Evolutionary conservation across 2,329 filamentous ascomycete species (phyloP).

Genomic region (Neophaeococcomyces aloes): DNA sequence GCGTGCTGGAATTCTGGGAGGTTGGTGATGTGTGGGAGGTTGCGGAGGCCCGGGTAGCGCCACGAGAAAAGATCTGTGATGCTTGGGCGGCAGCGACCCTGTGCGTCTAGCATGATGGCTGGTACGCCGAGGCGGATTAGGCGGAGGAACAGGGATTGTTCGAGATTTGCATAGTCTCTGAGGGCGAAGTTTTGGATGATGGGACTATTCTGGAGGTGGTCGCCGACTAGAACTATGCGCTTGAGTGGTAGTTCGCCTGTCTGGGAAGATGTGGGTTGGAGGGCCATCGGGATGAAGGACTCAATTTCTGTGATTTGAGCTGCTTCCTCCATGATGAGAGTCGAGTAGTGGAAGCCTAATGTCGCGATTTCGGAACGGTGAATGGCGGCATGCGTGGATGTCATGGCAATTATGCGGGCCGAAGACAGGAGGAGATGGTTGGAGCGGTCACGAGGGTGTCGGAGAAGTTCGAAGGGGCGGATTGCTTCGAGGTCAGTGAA

Average conservation of each 20-base stretch:
- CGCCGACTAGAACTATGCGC: constrained; percentile 82
- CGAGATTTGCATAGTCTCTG: constrained; percentile 87
- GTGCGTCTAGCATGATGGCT: constrained; percentile 77
- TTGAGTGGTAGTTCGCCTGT: constrained; percentile 66
- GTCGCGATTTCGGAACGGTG: constrained; percentile 77
- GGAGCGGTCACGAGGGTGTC: constrained; percentile 79
- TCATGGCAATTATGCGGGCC: constrained; percentile 98
- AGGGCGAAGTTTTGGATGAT: constrained; percentile 92
- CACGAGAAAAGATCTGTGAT: constrained; percentile 87
- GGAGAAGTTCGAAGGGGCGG: constrained; percentile 85
- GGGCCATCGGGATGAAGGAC: constrained; percentile 86
- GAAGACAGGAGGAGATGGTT: constrained; percentile 94
- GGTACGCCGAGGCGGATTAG: constrained; percentile 89
- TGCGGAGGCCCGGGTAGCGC: constrained; percentile 61
- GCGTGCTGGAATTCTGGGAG: constrained; percentile 63
- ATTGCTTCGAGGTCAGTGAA: constrained; percentile 90
- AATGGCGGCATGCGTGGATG: constrained; percentile 94
- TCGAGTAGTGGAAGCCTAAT: constrained; percentile 95
- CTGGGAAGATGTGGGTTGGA: constrained; percentile 60
- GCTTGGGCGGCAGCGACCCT: constrained; percentile 78
- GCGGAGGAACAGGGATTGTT: constrained; percentile 88
- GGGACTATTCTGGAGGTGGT: constrained; percentile 93
- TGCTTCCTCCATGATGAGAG: constrained; percentile 96
- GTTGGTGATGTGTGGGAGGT: constrained; percentile 63
- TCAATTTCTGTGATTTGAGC: constrained; percentile 97